A percentile compares a stretch with the other conserved stretches of the same genome.
phyloP scores from a whole-genome alignment of 164 flowering plant genomes.

The Liriodendron chinense region DNA sequence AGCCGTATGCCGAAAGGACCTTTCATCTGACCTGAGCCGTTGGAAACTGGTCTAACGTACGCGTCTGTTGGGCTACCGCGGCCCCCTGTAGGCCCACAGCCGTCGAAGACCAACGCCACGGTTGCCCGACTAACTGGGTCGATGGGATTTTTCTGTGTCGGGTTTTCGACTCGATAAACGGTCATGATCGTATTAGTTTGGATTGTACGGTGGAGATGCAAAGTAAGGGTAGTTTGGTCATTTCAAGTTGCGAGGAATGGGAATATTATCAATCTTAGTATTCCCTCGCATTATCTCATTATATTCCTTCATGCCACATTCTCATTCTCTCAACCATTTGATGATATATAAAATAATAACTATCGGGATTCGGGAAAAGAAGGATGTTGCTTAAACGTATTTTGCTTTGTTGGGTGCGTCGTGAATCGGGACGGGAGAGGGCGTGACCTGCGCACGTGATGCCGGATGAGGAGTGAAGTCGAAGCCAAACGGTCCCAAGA shows the following conservation, averaged over 20 bases:
- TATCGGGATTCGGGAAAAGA: slow-evolving; percentile 26
- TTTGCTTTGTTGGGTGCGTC: slow-evolving; percentile 18
- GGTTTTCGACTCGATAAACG: neutral
- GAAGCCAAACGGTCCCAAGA: neutral
- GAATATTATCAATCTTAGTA: neutral
- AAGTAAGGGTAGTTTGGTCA: neutral
- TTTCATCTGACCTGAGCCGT: no score
- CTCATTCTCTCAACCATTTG: neutral
- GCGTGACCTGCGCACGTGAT: slow-evolving; percentile 12
- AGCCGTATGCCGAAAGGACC: no score
- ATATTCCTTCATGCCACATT: slow-evolving; percentile 5
- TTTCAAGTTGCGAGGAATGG: neutral
- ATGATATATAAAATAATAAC: neutral
- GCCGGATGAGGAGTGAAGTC: neutral
- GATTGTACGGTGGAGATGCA: neutral
- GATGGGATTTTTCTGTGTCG: neutral
- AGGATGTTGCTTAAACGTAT: slow-evolving; percentile 41
- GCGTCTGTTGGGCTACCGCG: no score
- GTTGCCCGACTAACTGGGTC: neutral
- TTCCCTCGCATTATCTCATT: neutral
- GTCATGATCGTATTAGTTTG: neutral
- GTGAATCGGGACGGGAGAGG: neutral
- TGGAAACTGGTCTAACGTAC: no score
- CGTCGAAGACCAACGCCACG: no score
- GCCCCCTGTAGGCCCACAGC: no score